Conservation (phyloP, 2,329 filamentous ascomycete species). For the Colletotrichum abscissum region DNA sequence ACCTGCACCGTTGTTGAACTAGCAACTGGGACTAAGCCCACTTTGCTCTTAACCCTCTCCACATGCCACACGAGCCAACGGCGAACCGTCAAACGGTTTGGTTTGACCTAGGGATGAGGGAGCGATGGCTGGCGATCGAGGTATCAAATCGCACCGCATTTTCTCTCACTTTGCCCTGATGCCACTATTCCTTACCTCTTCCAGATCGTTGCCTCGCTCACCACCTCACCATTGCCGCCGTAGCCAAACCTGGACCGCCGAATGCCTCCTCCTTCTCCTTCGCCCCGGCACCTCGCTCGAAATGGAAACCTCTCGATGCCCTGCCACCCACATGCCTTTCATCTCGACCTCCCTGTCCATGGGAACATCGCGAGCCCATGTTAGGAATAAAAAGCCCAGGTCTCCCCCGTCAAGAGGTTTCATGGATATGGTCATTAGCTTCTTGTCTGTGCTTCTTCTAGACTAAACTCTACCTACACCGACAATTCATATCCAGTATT, state of each 20-base stretch:
- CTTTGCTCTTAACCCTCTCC: background rate
- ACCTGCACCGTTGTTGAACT: background rate
- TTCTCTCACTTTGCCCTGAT: background rate
- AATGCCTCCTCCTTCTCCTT: background rate
- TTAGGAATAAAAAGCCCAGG: conserved; percentile 14
- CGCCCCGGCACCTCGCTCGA: background rate
- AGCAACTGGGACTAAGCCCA: background rate
- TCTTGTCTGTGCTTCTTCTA: conserved; percentile 10
- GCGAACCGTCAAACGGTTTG: background rate
- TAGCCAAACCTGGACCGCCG: background rate
- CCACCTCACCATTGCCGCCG: too few relatives aligned
- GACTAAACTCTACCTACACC: conserved; percentile 2
- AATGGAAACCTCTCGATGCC: background rate
- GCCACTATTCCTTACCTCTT: too few relatives aligned
- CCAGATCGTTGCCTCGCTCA: too few relatives aligned
- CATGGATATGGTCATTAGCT: background rate
- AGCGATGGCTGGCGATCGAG: background rate
- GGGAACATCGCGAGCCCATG: background rate
- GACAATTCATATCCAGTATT: conserved; percentile 17
- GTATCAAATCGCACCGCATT: background rate
- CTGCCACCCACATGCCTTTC: background rate
- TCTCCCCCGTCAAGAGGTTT: background rate
- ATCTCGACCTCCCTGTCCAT: background rate
- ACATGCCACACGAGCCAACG: background rate
- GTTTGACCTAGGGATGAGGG: background rate